A percentile compares a stretch with the other conserved stretches of the same genome.
phyloP scores from a whole-genome alignment of 2,329 filamentous ascomycete genomes.

The Purpureocillium lavendulum region DNA sequence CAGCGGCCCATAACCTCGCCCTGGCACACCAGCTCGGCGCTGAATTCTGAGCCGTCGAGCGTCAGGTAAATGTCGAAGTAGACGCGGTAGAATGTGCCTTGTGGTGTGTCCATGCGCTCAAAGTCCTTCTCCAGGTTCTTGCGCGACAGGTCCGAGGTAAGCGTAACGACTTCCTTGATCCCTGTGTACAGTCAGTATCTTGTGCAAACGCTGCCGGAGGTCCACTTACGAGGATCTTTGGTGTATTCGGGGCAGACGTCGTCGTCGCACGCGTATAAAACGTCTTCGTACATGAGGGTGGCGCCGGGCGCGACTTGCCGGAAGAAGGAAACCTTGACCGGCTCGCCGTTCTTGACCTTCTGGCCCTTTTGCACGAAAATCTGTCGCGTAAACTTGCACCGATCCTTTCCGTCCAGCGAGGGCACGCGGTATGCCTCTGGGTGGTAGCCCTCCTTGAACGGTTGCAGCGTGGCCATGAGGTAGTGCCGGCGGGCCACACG shows the following conservation, averaged over 20 bases:
- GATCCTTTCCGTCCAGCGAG: slow-evolving; percentile 90
- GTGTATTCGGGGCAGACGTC: slow-evolving; percentile 98
- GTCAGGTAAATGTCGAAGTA: slow-evolving; percentile 82
- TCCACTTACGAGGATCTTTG: slow-evolving; percentile 89
- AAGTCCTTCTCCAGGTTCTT: slow-evolving; percentile 99
- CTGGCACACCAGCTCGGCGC: slow-evolving; percentile 96
- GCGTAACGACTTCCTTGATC: slow-evolving; percentile 97
- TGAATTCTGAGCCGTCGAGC: slow-evolving; percentile 95
- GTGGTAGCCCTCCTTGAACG: slow-evolving; percentile 98
- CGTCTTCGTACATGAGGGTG: slow-evolving; percentile 98
- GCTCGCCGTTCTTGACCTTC: slow-evolving; percentile 97
- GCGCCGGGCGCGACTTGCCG: slow-evolving; percentile 93
- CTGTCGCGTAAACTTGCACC: slow-evolving; percentile 97
- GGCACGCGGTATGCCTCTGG: slow-evolving; percentile 97
- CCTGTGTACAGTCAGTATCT: slow-evolving; percentile 44
- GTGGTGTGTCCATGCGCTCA: slow-evolving; percentile 96
- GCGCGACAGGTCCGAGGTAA: slow-evolving; percentile 91
- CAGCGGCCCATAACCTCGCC: slow-evolving; percentile 98
- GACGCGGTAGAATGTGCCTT: slow-evolving; percentile 88
- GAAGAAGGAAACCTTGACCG: slow-evolving; percentile 98
- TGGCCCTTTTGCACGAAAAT: slow-evolving; percentile 99
- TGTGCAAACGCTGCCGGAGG: background rate
- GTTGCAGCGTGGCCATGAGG: slow-evolving; percentile 96
- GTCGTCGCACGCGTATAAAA: slow-evolving; percentile 93
- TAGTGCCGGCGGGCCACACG: slow-evolving; percentile 96